phyloP scores from a whole-genome alignment of 2,329 filamentous ascomycete species.

The Monilinia fructigena region DNA sequence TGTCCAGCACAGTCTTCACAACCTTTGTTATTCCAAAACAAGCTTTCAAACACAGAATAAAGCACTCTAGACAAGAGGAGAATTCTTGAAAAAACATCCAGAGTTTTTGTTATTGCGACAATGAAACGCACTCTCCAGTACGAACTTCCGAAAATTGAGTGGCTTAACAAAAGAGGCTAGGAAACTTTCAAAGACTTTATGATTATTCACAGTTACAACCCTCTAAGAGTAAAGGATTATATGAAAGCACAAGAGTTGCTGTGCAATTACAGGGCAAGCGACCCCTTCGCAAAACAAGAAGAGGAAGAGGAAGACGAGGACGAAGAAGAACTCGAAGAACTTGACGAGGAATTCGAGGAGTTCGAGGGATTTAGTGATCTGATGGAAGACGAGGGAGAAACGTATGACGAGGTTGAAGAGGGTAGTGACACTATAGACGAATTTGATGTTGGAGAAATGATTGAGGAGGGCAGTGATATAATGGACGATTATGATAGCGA shows the following conservation, averaged over 20 bases:
- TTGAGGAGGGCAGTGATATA: background rate
- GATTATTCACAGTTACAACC: background rate
- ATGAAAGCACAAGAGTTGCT: slow-evolving; percentile 10
- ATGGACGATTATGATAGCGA: background rate
- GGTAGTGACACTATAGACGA: background rate
- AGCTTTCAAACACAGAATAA: background rate
- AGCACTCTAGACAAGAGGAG: background rate
- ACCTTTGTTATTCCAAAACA: background rate
- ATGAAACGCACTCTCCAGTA: background rate
- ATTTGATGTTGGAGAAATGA: background rate
- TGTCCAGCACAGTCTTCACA: background rate
- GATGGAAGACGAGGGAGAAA: background rate
- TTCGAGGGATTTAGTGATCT: background rate
- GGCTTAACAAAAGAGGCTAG: slow-evolving; percentile 8
- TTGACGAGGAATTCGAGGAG: too few species aligned
- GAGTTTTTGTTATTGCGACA: background rate
- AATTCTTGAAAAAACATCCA: background rate
- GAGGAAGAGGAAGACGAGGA: background rate
- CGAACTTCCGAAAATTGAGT: background rate
- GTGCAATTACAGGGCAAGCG: background rate
- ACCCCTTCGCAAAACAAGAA: slow-evolving; percentile 6
- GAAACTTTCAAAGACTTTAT: slow-evolving; percentile 4
- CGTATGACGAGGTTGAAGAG: background rate
- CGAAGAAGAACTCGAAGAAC: background rate
- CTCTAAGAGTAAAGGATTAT: background rate